These are phyloP conservation scores for Fistulinella staudtii DNA, from an alignment of 1,284 basidiomycete species.

Conservation along the genomic window DNA sequence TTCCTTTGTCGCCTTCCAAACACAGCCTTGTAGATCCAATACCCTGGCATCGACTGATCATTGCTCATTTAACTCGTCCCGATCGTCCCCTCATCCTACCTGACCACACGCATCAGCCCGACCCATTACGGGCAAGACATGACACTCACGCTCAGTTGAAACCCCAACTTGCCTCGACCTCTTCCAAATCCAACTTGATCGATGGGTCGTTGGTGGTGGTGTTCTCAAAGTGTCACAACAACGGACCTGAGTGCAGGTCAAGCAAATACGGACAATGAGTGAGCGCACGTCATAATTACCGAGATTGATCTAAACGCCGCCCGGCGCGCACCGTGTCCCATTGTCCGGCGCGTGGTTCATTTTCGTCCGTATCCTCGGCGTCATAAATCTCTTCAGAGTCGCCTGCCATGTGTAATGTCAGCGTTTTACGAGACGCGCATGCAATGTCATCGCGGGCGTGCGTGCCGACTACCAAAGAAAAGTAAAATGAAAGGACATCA, in stretches of 20 bases:
- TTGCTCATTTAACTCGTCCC: conserved; percentile 88
- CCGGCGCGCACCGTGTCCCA: conserved; percentile 85
- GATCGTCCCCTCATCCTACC: conserved; percentile 63
- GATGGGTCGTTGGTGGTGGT: conserved; percentile 75
- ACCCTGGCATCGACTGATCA: conserved; percentile 79
- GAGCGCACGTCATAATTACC: conserved; percentile 39
- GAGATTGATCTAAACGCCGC: conserved; percentile 90
- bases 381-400: conserved; percentile 95
- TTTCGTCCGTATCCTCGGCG: conserved; percentile 40
- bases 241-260: conserved; percentile 55
- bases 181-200: conserved; percentile 86
- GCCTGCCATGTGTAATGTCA: conserved; percentile 39
- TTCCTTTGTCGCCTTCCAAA: conserved; percentile 75
- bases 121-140: background rate
- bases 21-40: conserved; percentile 79
- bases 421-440: background rate
- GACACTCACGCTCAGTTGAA: conserved; percentile 67
- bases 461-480: conserved; percentile 82
- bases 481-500: conserved; percentile 78
- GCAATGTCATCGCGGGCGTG: no score
- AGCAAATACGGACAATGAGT: background rate
- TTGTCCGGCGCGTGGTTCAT: conserved; percentile 63
- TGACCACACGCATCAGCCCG: background rate
- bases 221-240: conserved; percentile 97
- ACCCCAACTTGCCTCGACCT: conserved; percentile 83